Evolutionary conservation across 2,329 filamentous ascomycete genomes (phyloP), one percentile per base, ranked within the genome.

Genomic region (Aspergillus japonicus): DNA sequence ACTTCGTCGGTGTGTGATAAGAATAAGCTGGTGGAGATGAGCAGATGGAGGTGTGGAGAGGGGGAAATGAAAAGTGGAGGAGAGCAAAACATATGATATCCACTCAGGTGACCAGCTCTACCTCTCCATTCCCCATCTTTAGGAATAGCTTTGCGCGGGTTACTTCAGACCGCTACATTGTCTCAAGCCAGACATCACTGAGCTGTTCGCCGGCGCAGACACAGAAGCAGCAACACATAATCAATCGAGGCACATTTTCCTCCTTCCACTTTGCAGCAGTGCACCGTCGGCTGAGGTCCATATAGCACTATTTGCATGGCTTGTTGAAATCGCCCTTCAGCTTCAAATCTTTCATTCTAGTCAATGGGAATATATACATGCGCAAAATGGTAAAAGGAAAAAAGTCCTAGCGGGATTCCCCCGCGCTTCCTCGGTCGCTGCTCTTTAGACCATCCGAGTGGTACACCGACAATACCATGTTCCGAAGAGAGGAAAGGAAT

Each of bases 301-400:
- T 26, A 26, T 26, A 26, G 26, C 7, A 26, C 26, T 29, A 29
- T 29, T 26, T 29, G 3, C 19, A 16, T 19, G 16, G 39, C 39
- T n/a, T 7, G 16, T 16, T 2, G 16, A 12, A 19, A 16, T 19
- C 16, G n/a, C 24, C 12, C 5, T 11, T 19, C 16, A 55, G n/a
- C 24, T 5, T 48, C 12, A 16, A 29, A 33, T 19, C 42, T 47
- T 55, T 31, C 42, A 55, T 55, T 44, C 53, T 31, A 55, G 47
- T 55, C 33, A 48, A 48, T 23, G 12, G 53, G 21, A 55, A 55
- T 55, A 55, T 55, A 31, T 55, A 55, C 53, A 55, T 24, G 47
- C 26, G 29, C 31, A 54, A 55, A 29, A 16, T 12, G 33, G 33
- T 12, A 35, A 35, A 35, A 35, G 11, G 31, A 44, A 23, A 42